Base-by-base conservation (phyloP, 2,329 filamentous ascomycete species). In the Aspergillus udagawae region DNA sequence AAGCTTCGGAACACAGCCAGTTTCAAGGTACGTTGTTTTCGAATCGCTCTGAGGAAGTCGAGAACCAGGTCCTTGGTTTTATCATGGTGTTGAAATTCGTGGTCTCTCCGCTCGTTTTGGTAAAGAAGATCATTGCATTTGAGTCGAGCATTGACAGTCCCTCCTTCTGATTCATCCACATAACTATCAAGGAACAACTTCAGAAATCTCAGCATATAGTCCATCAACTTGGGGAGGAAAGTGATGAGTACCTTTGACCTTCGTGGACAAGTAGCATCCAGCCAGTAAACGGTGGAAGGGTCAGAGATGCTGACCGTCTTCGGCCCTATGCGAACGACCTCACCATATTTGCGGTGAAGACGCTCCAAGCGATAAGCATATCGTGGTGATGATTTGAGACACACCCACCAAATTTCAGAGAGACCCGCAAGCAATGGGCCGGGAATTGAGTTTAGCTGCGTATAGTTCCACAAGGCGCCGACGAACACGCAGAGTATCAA, bases 291-390 rank as follows among this genome's bases (percentile, higher is more conserved):
- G 12, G 45, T 42, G 1, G 35, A 52, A 1, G 45, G 52, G 48
- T 65, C 55, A n/a, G 61, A 58, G 10, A 66, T 28, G 38, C 63
- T 65, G 38, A 65, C 48, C 14, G 47, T 38, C n/a, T 35, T 50
- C 3, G 63, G 58, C 1, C 63, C 63, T 23, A 65, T 23, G 2
- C 61, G 63, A 29, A 66, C 61, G 17, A 60, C 51, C 27, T 42
- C 49, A 4, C 63, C 64, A 54, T 66, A 61, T 35, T 48, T 45
- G 41, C 32, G 42, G 47, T 66, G 64, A 27, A 63, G 53, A 4
- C 50, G 21, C 7, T 28, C 44, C 32, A 67, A 25, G 8, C n/a
- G 42, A 32, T 44, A 52, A 28, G 49, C 52, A 27, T 60, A 60
- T 4, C 49, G 25, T 14, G 59, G 17, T 1, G 54, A 52, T 5